These are phyloP conservation scores for Camelina sativa DNA, from an alignment of 345 rosid species.

Conservation along the genomic window DNA sequence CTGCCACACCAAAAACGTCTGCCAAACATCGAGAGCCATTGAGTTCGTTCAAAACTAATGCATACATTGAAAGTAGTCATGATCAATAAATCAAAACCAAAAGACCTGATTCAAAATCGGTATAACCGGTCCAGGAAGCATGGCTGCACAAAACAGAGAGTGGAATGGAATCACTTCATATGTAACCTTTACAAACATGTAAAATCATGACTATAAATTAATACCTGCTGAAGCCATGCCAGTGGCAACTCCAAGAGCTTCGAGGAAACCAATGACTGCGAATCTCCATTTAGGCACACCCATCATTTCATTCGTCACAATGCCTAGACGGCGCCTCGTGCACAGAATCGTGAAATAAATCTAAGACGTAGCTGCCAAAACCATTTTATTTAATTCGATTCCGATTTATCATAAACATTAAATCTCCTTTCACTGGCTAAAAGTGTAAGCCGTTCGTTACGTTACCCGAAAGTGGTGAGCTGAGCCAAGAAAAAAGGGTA, in stretches of 20 bases:
- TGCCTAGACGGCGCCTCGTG: constrained; percentile 61
- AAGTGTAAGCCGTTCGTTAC: background rate
- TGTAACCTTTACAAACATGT: constrained; percentile 8
- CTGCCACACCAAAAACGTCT: constrained; percentile 93
- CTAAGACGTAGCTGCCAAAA: constrained; percentile 64
- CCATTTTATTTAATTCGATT: background rate
- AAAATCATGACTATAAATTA: background rate
- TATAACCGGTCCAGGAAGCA: constrained; percentile 93
- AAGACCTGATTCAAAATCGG: constrained; percentile 82
- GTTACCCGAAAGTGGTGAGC: constrained; percentile 80
- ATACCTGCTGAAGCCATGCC: constrained; percentile 95
- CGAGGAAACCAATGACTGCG: constrained; percentile 66
- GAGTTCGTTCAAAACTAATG: background rate
- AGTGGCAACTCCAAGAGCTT: constrained; percentile 77
- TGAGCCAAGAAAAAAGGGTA: constrained; percentile 92
- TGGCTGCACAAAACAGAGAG: constrained; percentile 53
- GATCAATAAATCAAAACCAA: constrained; percentile 17
- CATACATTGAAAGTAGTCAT: background rate
- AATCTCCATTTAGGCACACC: constrained; percentile 74
- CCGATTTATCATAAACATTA: background rate
- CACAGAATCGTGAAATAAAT: constrained; percentile 70
- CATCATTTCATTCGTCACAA: constrained; percentile 77
- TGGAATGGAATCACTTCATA: constrained; percentile 29
- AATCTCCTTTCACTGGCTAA: background rate
- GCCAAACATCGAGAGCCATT: constrained; percentile 32